Percentiles rank a stretch among this genome's conserved stretches.
Evolutionary conservation across 345 rosid genomes (phyloP).

Genomic region (Rubroshorea leprosula): DNA sequence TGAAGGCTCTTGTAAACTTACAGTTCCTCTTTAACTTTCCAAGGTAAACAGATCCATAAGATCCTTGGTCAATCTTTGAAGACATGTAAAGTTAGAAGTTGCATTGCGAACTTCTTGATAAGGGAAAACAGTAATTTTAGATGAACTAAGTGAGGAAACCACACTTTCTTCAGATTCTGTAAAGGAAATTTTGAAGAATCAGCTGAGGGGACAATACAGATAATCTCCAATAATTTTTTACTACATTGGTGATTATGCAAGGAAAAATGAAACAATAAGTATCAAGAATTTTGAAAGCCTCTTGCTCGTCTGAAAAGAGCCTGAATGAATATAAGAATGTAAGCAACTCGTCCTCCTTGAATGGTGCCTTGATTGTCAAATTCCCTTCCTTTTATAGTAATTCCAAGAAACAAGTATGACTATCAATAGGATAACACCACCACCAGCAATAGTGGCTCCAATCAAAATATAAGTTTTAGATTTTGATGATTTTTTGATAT

Average conservation of each 20-base stretch:
- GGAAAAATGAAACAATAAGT: not conserved
- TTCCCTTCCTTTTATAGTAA: slow-evolving; percentile 10
- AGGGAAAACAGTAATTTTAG: slow-evolving; percentile 21
- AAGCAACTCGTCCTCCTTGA: no score
- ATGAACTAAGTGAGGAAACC: slow-evolving; percentile 16
- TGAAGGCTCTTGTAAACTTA: slow-evolving; percentile 7
- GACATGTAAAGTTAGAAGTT: slow-evolving; percentile 24
- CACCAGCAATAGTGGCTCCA: slow-evolving; percentile 21
- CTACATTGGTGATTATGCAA: not conserved
- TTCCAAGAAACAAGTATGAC: slow-evolving; percentile 18
- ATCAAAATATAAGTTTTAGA: slow-evolving; percentile 1
- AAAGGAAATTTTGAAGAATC: slow-evolving; percentile 9
- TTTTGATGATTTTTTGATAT: slow-evolving; percentile 13
- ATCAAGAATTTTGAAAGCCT: not conserved
- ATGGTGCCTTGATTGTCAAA: not conserved
- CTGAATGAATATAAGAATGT: no score
- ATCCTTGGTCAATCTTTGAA: slow-evolving; percentile 35
- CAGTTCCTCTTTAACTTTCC: slow-evolving; percentile 23
- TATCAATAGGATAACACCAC: slow-evolving; percentile 8
- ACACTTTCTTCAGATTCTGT: slow-evolving; percentile 19
- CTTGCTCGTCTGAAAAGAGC: slow-evolving; percentile 14
- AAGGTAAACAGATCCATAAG: slow-evolving; percentile 29
- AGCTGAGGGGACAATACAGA: slow-evolving; percentile 6
- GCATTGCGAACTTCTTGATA: slow-evolving; percentile 28
- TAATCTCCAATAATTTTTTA: not conserved